Evolutionary conservation across 805 yeast species (phyloP), one percentile per base, ranked within the genome.

Genomic region (Saccharomycopsis lassenensis): DNA sequence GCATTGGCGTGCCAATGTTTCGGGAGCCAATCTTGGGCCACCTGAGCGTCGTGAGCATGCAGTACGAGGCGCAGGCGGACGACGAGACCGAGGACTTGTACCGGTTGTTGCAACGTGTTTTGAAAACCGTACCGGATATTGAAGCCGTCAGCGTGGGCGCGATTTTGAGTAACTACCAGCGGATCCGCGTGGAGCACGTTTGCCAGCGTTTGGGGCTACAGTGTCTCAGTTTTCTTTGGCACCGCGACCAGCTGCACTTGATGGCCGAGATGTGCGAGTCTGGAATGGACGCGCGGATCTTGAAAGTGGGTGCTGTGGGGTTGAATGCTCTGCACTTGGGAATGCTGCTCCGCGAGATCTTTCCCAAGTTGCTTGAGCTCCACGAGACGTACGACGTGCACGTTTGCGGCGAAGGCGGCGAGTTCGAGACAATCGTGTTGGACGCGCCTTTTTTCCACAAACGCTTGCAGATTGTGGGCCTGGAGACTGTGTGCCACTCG

Each of bases 341-440:
- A 2, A 68, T 70, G 52, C 60, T 77, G 2, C 60, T 91, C 29
- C 69, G 64, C 4, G 69, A 81, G 43, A 61, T 79, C 45, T 69
- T 67, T 37, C 80, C 84, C 1, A 67, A 61, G 0, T 55, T 91
- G 52, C 45, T 62, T 8, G 61, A 61, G 26, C 59, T 87, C 42
- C 79, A 86, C 52, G 41, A 52, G 7, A 58, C 62, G 55, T 87
- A 72, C 57, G 94, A 87, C 2, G 82, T 87, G 10, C 95, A 89
- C 54, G 75, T 91, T 0, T 91, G 98, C 60, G 99, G 99, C 10
- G 99, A 91, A 62, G 99, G 99, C 23, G 99, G 99, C 1, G 99
- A 91, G 56, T 91, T 85, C 56, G 99, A 91, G 55, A 79, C 95
- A 0, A 61, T 89, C 47, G 97, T 89, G 2, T 62, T 91, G 20